Evolutionary conservation across 140 eudicot genomes (phyloP), one percentile per base, ranked within the genome.

Genomic region (Bidens hawaiensis): DNA sequence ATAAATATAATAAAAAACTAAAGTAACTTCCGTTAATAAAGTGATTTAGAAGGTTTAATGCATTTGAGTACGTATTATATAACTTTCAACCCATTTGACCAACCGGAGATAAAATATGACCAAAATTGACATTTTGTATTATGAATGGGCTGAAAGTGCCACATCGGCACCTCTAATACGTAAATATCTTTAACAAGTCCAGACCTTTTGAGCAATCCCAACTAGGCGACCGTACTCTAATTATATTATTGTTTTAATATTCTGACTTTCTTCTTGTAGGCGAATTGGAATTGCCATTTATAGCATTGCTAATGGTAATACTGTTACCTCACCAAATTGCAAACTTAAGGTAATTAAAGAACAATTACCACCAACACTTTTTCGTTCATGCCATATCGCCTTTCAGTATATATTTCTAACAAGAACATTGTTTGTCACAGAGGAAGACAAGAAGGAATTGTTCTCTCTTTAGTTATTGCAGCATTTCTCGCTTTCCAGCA

Each of bases 401-500:
- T 54, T 64, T 31, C 26, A 62, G 6, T 49, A 40, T n/a, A 53
- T 64, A 11, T 28, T n/a, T 43, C 25, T 31, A 45, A 65, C 14
- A 34, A 31, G 51, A 45, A 4, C 49, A 42, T 27, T 51, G 28
- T 38, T 31, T 60, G 28, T 67, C 24, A 68, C 90, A 93, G 99
- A 80, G 87, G 95, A 56, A 88, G 70, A 60, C 95, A 93, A 72
- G 95, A 83, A 80, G 95, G 99, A 31, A 33, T 77, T 46, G 72
- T 81, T 66, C 67, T 93, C 18, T 85, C 96, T 40, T 72, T 93
- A 78, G 75, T 56, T 31, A 78, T 93, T 34, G 93, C 95, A n/a
- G 89, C 75, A 46, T 93, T 78, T 79, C 64, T 93, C 72, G 96
- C 95, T 22, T 88, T 85, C 81, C 99, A 85, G 69, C 99, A 93